These are phyloP conservation scores for Russula griseocarnosa DNA, from an alignment of 768 basidiomycete species.

Conservation along the genomic window DNA sequence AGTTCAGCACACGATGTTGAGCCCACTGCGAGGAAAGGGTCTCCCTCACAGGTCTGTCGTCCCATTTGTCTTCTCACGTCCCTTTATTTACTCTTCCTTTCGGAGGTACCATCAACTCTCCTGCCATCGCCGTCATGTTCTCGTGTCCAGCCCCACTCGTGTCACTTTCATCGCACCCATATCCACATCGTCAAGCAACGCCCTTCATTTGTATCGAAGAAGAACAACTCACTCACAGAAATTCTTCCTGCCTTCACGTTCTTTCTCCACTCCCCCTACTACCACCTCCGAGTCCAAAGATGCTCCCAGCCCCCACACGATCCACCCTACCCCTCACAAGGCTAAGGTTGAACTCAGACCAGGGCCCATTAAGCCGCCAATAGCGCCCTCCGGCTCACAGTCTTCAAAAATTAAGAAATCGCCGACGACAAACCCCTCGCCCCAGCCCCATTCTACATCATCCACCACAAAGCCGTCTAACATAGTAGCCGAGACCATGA, in stretches of 20 bases:
- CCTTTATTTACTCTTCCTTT: not conserved
- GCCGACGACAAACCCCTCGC: conserved; percentile 25
- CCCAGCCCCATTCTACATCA: conserved; percentile 26
- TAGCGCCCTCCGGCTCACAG: conserved; percentile 33
- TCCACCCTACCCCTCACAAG: conserved; percentile 34
- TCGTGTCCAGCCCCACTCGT: not conserved
- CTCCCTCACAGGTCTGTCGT: conserved; percentile 38
- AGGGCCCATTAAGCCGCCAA: conserved; percentile 50
- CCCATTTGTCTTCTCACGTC: too few species aligned
- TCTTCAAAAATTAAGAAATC: conserved; percentile 18
- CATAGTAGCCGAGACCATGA: conserved; percentile 47
- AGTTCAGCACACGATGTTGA: conserved; percentile 36
- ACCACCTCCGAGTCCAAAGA: conserved; percentile 26
- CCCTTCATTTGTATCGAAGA: conserved; percentile 4
- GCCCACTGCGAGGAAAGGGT: conserved; percentile 38
- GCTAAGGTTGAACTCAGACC: conserved; percentile 60
- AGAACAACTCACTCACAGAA: not conserved
- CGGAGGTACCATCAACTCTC: conserved; percentile 12
- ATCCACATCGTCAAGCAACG: not conserved
- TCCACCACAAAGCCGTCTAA: conserved; percentile 18
- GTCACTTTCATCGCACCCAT: not conserved
- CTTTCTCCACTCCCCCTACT: conserved; percentile 35
- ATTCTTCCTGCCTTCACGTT: conserved; percentile 8
- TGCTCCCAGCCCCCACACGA: conserved; percentile 31
- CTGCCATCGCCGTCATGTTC: conserved; percentile 1